Percentiles rank a stretch among this genome's conserved stretches.
Evolutionary conservation across 1,139 yeast genomes (phyloP).

Genomic region (Scheffersomyces cryptocercus): DNA sequence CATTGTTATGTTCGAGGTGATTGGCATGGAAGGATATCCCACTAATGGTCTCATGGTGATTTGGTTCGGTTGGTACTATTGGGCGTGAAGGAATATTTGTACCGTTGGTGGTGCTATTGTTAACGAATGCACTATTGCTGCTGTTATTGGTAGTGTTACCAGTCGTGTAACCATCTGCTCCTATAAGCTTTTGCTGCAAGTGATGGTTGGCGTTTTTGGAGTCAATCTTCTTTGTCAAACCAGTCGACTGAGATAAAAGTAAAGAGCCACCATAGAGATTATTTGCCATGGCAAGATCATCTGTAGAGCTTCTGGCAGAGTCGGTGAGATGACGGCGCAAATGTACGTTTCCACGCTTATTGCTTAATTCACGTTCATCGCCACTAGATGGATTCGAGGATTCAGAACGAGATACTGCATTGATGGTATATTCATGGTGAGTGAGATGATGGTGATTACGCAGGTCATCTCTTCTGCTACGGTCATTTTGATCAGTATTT

Average conservation of each 20-base stretch:
- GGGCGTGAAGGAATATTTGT: constrained; percentile 3
- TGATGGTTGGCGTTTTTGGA: constrained; percentile 14
- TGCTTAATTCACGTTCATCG: not conserved
- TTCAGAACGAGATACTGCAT: too few species aligned
- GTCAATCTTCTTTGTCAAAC: constrained; percentile 40
- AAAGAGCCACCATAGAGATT: constrained; percentile 48
- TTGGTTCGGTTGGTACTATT: constrained; percentile 16
- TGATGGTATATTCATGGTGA: not conserved
- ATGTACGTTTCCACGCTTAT: not conserved
- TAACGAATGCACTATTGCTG: not conserved
- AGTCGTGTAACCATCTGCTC: constrained; percentile 9
- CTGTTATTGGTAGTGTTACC: constrained; percentile 1
- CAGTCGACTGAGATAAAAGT: constrained; percentile 48
- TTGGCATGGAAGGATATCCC: constrained; percentile 43
- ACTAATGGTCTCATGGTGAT: constrained; percentile 24
- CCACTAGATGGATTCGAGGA: not conserved
- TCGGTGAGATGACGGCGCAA: not conserved
- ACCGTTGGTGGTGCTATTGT: not conserved
- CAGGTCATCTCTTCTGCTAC: not conserved
- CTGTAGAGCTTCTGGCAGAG: constrained; percentile 25
- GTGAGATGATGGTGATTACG: not conserved
- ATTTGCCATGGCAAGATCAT: constrained; percentile 26
- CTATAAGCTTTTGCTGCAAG: constrained; percentile 10
- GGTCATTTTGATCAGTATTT: not conserved
- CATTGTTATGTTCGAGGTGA: constrained; percentile 23